These are phyloP conservation scores for Penicillium turbatum DNA, from an alignment of 495 filamentous ascomycete species.

Conservation along the genomic window DNA sequence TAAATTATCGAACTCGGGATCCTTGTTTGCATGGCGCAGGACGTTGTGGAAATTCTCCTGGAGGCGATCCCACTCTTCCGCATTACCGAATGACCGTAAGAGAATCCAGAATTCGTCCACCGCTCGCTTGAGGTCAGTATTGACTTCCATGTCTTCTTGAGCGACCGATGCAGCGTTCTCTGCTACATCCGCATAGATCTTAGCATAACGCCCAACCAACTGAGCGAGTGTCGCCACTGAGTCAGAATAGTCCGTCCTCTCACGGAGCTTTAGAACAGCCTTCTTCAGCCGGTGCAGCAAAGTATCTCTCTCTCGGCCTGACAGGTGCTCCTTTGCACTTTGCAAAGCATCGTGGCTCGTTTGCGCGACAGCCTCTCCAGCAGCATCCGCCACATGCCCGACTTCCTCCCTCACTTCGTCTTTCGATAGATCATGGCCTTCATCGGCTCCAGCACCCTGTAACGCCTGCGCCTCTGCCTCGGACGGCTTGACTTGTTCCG, in stretches of 20 bases:
- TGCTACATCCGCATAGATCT: conserved; percentile 67
- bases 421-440: conserved; percentile 47
- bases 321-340: conserved; percentile 62
- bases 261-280: conserved; percentile 67
- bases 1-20: conserved; percentile 78
- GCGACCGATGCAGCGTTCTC: conserved; percentile 58
- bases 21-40: conserved; percentile 66
- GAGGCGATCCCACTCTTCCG: conserved; percentile 68
- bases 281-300: conserved; percentile 71
- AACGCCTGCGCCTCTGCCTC: conserved; percentile 54
- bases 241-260: conserved; percentile 75
- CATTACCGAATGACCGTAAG: conserved; percentile 71
- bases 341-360: conserved; percentile 62
- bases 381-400: conserved; percentile 56
- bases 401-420: conserved; percentile 61
- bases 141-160: conserved; percentile 65
- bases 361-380: conserved; percentile 59
- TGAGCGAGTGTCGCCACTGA: conserved; percentile 74
- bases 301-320: conserved; percentile 66
- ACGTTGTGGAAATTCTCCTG: conserved; percentile 63
- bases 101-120: conserved; percentile 73
- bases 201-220: conserved; percentile 73
- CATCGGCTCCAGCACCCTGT: conserved; percentile 54
- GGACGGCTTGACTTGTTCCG: conserved; percentile 65
- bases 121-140: conserved; percentile 70